Evolutionary conservation across 768 basidiomycete genomes (phyloP).

Genomic region (Panaeolus papilionaceus): DNA sequence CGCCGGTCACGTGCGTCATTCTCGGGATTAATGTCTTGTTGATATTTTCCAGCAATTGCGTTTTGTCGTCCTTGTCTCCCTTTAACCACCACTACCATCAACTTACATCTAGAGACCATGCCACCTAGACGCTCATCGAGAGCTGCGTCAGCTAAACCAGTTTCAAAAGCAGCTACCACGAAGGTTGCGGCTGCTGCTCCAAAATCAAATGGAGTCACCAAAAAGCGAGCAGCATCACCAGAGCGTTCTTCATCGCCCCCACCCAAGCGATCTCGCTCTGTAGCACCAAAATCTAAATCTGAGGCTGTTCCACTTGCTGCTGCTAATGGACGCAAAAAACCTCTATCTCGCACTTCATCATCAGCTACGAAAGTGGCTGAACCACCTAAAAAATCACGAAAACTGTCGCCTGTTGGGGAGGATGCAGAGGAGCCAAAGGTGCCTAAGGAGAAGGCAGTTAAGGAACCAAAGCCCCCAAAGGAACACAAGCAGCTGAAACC

Average conservation of each 20-base stretch:
- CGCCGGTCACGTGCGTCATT: constrained; percentile 44
- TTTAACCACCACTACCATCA: constrained; percentile 24
- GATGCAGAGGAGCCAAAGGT: constrained; percentile 14
- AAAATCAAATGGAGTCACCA: constrained; percentile 41
- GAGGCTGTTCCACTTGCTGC: constrained; percentile 36
- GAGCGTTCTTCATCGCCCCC: constrained; percentile 48
- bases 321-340: constrained; percentile 28
- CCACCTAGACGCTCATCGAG: constrained; percentile 60
- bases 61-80: constrained; percentile 22
- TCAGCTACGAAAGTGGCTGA: constrained; percentile 19
- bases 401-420: constrained; percentile 31
- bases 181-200: constrained; percentile 33
- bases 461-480: constrained; percentile 25
- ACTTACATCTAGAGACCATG: constrained; percentile 31
- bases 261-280: constrained; percentile 55
- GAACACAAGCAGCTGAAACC: constrained; percentile 47
- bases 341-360: constrained; percentile 30
- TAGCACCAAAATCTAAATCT: constrained; percentile 51
- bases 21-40: background rate
- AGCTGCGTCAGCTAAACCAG: constrained; percentile 51
- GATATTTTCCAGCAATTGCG: constrained; percentile 26
- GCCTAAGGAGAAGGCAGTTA: constrained; percentile 23
- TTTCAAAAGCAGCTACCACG: constrained; percentile 40
- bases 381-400: constrained; percentile 26
- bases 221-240: constrained; percentile 61